A percentile compares a stretch with the other conserved stretches of the same genome.
These are phyloP conservation scores for Neonectria hederae DNA, from an alignment of 2,329 filamentous ascomycete species.

Conservation along the genomic window DNA sequence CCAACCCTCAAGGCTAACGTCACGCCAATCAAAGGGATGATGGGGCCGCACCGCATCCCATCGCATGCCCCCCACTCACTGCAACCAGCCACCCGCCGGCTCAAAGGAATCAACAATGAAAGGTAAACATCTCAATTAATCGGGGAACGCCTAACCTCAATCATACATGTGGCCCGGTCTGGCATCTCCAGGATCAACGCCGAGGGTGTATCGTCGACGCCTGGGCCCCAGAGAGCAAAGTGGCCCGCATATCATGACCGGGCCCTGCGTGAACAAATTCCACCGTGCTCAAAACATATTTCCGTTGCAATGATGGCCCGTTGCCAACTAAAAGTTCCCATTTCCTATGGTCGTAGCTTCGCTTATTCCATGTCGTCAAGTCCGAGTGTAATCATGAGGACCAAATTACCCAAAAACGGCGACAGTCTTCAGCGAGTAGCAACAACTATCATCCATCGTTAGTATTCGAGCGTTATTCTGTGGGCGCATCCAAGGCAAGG, in stretches of 20 bases:
- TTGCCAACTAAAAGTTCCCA: conserved; percentile 44
- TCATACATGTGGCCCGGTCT: conserved; percentile 53
- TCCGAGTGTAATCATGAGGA: conserved; percentile 39
- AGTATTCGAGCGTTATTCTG: conserved; percentile 5
- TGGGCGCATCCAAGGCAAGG: neutral
- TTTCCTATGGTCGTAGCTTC: conserved; percentile 42
- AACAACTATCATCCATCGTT: conserved; percentile 44
- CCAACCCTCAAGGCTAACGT: neutral
- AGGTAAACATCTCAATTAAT: conserved; percentile 55
- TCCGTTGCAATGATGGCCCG: conserved; percentile 43
- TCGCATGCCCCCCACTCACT: neutral
- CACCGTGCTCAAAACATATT: conserved; percentile 46
- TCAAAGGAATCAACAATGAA: conserved; percentile 19
- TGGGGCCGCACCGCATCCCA: neutral
- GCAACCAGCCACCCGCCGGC: conserved; percentile 2
- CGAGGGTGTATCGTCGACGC: conserved; percentile 30
- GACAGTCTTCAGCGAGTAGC: conserved; percentile 46
- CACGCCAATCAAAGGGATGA: neutral
- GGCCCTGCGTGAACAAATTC: conserved; percentile 48
- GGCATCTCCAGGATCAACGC: conserved; percentile 32
- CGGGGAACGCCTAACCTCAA: conserved; percentile 57
- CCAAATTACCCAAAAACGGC: conserved; percentile 39
- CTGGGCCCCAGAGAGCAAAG: conserved; percentile 31
- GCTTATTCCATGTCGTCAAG: conserved; percentile 41
- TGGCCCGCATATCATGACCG: conserved; percentile 42